Evolutionary conservation across 352 stramenopile genomes (phyloP).

Genomic region (Phytophthora europaea): DNA sequence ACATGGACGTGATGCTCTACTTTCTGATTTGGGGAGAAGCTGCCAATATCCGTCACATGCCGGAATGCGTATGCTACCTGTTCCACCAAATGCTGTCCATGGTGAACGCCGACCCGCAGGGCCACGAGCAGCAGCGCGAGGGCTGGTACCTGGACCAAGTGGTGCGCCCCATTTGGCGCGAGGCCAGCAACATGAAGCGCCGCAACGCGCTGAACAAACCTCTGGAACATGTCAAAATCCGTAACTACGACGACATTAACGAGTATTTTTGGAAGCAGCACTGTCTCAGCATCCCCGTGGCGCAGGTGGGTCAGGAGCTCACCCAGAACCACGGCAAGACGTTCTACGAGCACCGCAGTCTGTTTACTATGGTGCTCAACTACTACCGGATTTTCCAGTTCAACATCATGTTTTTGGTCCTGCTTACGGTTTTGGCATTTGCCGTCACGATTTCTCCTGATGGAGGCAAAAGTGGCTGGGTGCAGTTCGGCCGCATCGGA

Average conservation of each 20-base stretch:
- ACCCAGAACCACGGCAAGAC: conserved; percentile 78
- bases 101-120: conserved; percentile 63
- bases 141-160: conserved; percentile 71
- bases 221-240: too few relatives aligned
- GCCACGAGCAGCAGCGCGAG: too few relatives aligned
- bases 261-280: conserved; percentile 86
- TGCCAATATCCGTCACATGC: conserved; percentile 96
- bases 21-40: conserved; percentile 98
- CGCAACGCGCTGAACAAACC: conserved; percentile 70
- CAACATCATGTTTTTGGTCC: conserved; percentile 86
- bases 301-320: conserved; percentile 58
- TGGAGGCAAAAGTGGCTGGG: too few relatives aligned
- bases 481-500: conserved; percentile 71
- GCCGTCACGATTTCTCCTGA: too few relatives aligned
- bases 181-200: conserved; percentile 72
- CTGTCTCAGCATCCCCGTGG: conserved; percentile 66
- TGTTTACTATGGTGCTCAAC: conserved; percentile 81
- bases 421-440: too few relatives aligned
- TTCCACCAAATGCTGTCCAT: conserved; percentile 89
- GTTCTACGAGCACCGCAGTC: conserved; percentile 82
- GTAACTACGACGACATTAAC: conserved; percentile 88
- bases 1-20: conserved; percentile 96
- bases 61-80: conserved; percentile 97
- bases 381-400: conserved; percentile 88
- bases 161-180: conserved; percentile 68